A percentile compares a stretch with the other conserved stretches of the same genome.
These are phyloP conservation scores for Fusarium anguioides DNA, from an alignment of 2,329 filamentous ascomycete species.

Conservation along the genomic window DNA sequence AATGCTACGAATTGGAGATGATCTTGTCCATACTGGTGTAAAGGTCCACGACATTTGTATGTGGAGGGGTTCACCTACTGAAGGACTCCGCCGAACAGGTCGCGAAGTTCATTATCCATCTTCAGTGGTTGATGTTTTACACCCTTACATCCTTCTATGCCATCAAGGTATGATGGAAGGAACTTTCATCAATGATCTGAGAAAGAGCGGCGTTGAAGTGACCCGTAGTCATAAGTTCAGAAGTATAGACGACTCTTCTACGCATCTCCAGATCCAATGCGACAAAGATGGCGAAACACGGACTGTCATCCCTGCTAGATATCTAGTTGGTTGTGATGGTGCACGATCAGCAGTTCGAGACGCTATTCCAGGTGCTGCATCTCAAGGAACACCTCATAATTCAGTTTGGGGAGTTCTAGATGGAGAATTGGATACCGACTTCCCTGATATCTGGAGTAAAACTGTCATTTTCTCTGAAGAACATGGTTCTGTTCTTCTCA, in stretches of 20 bases:
- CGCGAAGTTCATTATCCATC: constrained; percentile 76
- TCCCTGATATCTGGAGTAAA: constrained; percentile 81
- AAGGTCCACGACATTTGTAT: constrained; percentile 79
- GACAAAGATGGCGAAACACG: not conserved
- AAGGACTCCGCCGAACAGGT: constrained; percentile 68
- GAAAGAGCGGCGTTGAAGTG: constrained; percentile 72
- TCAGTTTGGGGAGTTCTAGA: constrained; percentile 77
- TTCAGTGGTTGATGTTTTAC: constrained; percentile 62
- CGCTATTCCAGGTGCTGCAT: constrained; percentile 66
- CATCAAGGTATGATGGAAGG: constrained; percentile 82
- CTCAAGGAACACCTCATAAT: constrained; percentile 64
- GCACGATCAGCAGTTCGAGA: constrained; percentile 76
- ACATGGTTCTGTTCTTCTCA: constrained; percentile 75
- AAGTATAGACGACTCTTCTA: constrained; percentile 56
- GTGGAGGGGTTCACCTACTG: constrained; percentile 67
- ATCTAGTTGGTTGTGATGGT: constrained; percentile 64
- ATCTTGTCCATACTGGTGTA: constrained; percentile 73
- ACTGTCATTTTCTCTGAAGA: constrained; percentile 74
- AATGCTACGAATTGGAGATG: constrained; percentile 75
- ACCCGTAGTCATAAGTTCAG: constrained; percentile 71
- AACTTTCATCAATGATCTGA: constrained; percentile 74
- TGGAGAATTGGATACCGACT: constrained; percentile 75
- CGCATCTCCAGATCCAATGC: constrained; percentile 60
- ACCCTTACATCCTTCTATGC: constrained; percentile 67
- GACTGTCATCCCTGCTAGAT: constrained; percentile 13